Conservation (phyloP, 2,329 filamentous ascomycete species). For the Fusarium globosum region DNA sequence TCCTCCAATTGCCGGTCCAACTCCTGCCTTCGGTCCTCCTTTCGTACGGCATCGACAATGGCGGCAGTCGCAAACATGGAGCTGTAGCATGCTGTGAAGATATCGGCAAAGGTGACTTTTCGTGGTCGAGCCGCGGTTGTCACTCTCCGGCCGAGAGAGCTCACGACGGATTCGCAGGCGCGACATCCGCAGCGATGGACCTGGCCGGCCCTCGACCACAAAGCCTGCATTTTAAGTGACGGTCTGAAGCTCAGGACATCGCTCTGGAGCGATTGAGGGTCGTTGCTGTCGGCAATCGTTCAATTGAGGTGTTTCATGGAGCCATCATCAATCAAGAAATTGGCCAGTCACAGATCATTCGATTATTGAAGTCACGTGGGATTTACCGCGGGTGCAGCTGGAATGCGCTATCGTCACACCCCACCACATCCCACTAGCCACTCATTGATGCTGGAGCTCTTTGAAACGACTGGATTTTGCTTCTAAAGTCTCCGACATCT, state of each 20-base stretch:
- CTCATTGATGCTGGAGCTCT: constrained; percentile 6
- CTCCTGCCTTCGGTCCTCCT: constrained; percentile 67
- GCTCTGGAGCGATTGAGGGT: constrained; percentile 24
- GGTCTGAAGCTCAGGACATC: constrained; percentile 38
- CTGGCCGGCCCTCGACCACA: constrained; percentile 75
- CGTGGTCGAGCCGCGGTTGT: constrained; percentile 61
- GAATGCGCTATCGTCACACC: constrained; percentile 41
- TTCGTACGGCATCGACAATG: constrained; percentile 69
- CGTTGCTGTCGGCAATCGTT: constrained; percentile 23
- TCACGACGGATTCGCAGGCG: constrained; percentile 65
- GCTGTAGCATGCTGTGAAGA: constrained; percentile 75
- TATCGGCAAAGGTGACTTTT: constrained; percentile 61
- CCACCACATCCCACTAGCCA: constrained; percentile 36
- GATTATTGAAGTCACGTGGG: constrained; percentile 43
- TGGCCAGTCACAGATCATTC: constrained; percentile 43
- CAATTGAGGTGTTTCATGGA: constrained; percentile 42
- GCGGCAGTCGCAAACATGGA: constrained; percentile 74
- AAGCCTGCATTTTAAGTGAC: constrained; percentile 68
- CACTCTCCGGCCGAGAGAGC: constrained; percentile 61
- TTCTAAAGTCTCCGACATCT: constrained; percentile 1
- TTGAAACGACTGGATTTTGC: constrained; percentile 28
- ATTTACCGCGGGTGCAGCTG: not conserved
- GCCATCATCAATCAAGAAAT: constrained; percentile 35
- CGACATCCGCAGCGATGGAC: constrained; percentile 72
- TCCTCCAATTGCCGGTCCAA: constrained; percentile 71